These are phyloP conservation scores for Camptophora hylomeconis DNA, from an alignment of 2,329 filamentous ascomycete genomes.

Conservation along the genomic window DNA sequence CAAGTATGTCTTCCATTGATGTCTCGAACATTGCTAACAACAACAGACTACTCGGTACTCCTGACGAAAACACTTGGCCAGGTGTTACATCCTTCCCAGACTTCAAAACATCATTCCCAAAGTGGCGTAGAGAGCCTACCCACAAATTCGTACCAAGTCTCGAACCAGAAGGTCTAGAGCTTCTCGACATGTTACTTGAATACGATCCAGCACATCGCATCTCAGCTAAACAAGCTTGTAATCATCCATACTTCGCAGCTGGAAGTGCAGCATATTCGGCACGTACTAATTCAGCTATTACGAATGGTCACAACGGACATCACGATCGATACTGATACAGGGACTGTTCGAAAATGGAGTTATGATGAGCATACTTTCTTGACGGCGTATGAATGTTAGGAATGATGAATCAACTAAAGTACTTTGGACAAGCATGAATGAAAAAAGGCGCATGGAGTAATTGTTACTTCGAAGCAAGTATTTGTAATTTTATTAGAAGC, in stretches of 20 bases:
- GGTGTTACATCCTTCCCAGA: constrained; percentile 91
- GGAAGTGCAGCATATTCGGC: constrained; percentile 36
- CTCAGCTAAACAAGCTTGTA: constrained; percentile 75
- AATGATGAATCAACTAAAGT: no score
- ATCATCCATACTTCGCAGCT: constrained; percentile 67
- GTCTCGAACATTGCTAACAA: constrained; percentile 11
- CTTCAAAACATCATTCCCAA: constrained; percentile 84
- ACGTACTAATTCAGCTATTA: no score
- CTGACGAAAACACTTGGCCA: constrained; percentile 70
- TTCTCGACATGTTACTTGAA: constrained; percentile 57
- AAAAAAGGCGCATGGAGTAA: no score
- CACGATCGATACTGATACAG: no score
- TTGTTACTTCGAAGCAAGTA: no score
- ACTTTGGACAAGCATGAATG: no score
- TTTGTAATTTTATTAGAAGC: no score
- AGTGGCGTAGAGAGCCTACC: constrained; percentile 64
- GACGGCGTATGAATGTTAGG: no score
- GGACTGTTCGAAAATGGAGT: no score
- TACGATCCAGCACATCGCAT: constrained; percentile 81
- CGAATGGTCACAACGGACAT: constrained; percentile 7
- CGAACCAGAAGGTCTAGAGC: constrained; percentile 44
- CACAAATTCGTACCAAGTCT: constrained; percentile 57
- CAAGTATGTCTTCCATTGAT: constrained; percentile 42
- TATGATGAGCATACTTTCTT: no score
- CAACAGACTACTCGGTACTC: constrained; percentile 64